A percentile compares a stretch with the other conserved stretches of the same genome.
Evolutionary conservation across 2,329 filamentous ascomycete species (phyloP).

Genomic region (Knoxdaviesia proteae): DNA sequence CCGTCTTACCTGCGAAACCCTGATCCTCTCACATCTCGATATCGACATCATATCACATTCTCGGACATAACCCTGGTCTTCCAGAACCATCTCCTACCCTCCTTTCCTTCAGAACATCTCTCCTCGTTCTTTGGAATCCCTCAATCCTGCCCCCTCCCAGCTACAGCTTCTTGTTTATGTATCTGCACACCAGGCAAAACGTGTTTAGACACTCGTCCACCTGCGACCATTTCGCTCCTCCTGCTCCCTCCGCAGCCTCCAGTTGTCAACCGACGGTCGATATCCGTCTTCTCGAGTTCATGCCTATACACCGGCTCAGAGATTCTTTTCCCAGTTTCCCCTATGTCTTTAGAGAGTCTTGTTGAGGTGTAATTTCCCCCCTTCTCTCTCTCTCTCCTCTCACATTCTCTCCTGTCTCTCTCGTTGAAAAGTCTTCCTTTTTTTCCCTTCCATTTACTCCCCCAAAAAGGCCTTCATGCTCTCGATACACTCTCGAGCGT

Average conservation of each 20-base stretch:
- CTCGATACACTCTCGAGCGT: no score
- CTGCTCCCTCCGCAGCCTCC: conserved; percentile 80
- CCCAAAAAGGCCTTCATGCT: no score
- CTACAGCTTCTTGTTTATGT: conserved; percentile 60
- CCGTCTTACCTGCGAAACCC: conserved; percentile 1
- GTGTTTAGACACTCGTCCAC: conserved; percentile 85
- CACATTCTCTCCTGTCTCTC: conserved; percentile 18
- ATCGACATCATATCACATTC: no score
- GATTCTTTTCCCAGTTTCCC: conserved; percentile 23
- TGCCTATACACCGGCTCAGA: conserved; percentile 32
- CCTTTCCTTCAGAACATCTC: conserved; percentile 5
- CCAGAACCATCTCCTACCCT: conserved; percentile 2
- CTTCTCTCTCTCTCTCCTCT: conserved; percentile 13
- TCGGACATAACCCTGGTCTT: background rate
- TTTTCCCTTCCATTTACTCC: no score
- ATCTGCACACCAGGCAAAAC: conserved; percentile 83
- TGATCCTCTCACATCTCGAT: no score
- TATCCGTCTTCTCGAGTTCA: conserved; percentile 26
- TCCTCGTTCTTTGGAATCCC: background rate
- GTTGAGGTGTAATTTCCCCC: conserved; percentile 30
- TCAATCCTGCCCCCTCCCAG: background rate
- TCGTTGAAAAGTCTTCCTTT: conserved; percentile 4
- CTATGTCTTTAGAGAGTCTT: conserved; percentile 33
- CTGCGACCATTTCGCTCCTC: conserved; percentile 93
- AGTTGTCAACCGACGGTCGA: conserved; percentile 90